Evolutionary conservation across 208 protist genomes (phyloP), one percentile per base, ranked within the genome.

Genomic region (Trypanosoma theileri): DNA sequence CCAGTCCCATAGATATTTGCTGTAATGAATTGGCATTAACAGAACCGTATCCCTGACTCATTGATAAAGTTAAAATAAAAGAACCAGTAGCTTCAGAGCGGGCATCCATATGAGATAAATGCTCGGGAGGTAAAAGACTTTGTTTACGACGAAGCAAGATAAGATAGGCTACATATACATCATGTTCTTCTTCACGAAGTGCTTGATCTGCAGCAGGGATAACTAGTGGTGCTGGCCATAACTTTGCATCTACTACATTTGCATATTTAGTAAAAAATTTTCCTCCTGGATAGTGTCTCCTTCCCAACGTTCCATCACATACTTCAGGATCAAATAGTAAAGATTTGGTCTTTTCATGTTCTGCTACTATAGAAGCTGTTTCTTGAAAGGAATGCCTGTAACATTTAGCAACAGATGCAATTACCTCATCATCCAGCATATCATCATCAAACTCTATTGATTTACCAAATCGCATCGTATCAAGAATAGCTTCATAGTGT

Each of bases 1-100:
- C 21, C 3, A 41, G 4, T 58, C 46, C 26, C 19, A 69, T 14
- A 31, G 84, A 85, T 48, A 83, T 55, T 57, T 88, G 85, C 12
- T 91, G 78, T 12, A 94, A 76, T 9, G 88, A 91, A 69, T 94
- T 86, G 0, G 88, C 88, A 76, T 91, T 94, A 28, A 94, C 72
- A 13, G 85, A 88, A 56, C 88, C 88, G 68, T 94, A 94, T n/a
- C 88, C 88, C 42, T 91, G 75, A 54, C 28, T 66, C 62, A 79
- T 75, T 0, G 83, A 84, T 63, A 86, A 73, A 40, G 77, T 82
- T 57, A 84, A 57, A 19, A 94, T 64, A 16, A 91, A 58, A 19
- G 78, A 84, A 62, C 61, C 77, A 8, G 83, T 78, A 44, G 56
- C 81, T 26, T 84, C 79, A 42, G 77, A 78, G 26, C 81, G 75